Conservation (phyloP, 2,329 filamentous ascomycete genomes). For the Aspergillus fischeri region DNA sequence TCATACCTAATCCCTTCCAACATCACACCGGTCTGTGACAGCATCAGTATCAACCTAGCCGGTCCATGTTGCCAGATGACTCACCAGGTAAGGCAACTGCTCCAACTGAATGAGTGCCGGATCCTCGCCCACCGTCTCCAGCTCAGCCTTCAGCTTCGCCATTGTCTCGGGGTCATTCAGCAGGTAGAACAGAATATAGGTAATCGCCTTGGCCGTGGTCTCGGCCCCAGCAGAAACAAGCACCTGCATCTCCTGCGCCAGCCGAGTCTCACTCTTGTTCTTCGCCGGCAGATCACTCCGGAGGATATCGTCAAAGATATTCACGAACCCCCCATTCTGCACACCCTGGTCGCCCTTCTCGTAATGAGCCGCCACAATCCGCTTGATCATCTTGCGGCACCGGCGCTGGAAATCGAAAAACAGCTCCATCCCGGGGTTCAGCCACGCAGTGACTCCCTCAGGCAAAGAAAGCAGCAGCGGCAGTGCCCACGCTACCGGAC, state of each 20-base stretch:
- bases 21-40: slow-evolving; percentile 24
- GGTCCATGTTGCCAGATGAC: slow-evolving; percentile 2
- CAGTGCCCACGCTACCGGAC: slow-evolving; percentile 19
- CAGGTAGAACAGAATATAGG: slow-evolving; percentile 17
- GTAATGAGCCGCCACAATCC: slow-evolving; percentile 8
- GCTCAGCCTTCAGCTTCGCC: slow-evolving; percentile 16
- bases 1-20: slow-evolving; percentile 26
- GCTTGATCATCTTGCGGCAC: slow-evolving; percentile 10
- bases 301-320: slow-evolving; percentile 30
- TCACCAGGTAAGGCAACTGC: slow-evolving; percentile 25
- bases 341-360: slow-evolving; percentile 1
- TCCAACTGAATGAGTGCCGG: slow-evolving; percentile 23
- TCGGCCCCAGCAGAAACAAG: slow-evolving; percentile 30
- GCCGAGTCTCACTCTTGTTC: slow-evolving; percentile 32
- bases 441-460: slow-evolving; percentile 11
- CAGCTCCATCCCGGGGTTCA: slow-evolving; percentile 20
- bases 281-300: slow-evolving; percentile 21
- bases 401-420: slow-evolving; percentile 18
- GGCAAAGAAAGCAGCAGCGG: slow-evolving; percentile 18
- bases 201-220: slow-evolving; percentile 29
- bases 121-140: slow-evolving; percentile 10
- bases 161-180: slow-evolving; percentile 15
- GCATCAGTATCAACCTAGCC: neutral
- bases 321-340: slow-evolving; percentile 4
- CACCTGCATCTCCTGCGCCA: slow-evolving; percentile 29